Percentiles rank a stretch among this genome's conserved stretches.
phyloP scores from a whole-genome alignment of 140 eudicot species.

The Senecio squalidus region DNA sequence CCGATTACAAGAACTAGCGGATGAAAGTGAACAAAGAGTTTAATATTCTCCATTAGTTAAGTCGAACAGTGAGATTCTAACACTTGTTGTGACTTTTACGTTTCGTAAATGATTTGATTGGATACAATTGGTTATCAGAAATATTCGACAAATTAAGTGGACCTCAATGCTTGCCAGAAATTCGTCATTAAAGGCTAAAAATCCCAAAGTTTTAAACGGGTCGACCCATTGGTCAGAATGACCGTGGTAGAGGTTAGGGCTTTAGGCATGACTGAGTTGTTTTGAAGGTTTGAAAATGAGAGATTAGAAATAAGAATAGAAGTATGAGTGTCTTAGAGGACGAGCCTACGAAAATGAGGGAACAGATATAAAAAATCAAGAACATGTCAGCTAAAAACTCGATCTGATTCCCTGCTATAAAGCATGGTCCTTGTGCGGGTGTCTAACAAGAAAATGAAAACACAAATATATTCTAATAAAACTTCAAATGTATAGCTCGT shows the following conservation, averaged over 20 bases:
- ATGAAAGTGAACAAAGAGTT: neutral
- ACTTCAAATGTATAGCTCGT: slow-evolving; percentile 14
- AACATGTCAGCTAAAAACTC: too few relatives aligned
- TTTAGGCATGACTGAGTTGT: too few relatives aligned
- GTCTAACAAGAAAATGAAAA: neutral
- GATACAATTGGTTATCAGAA: neutral
- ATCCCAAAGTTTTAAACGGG: neutral
- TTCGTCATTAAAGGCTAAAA: neutral
- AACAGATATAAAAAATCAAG: too few relatives aligned
- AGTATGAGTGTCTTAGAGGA: too few relatives aligned
- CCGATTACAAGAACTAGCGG: neutral
- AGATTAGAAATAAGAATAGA: too few relatives aligned
- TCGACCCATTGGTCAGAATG: neutral
- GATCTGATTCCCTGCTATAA: too few relatives aligned
- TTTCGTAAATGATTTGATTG: neutral
- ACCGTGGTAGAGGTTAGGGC: neutral
- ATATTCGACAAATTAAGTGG: neutral
- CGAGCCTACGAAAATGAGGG: too few relatives aligned
- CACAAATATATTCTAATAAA: slow-evolving; percentile 2
- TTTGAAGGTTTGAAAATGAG: too few relatives aligned
- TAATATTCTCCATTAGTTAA: neutral
- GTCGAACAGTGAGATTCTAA: neutral
- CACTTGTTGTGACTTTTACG: neutral
- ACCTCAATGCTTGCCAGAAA: neutral
- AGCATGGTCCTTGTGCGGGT: too few relatives aligned